phyloP scores from a whole-genome alignment of 805 yeast species.

The Teunomyces gatunensis region DNA sequence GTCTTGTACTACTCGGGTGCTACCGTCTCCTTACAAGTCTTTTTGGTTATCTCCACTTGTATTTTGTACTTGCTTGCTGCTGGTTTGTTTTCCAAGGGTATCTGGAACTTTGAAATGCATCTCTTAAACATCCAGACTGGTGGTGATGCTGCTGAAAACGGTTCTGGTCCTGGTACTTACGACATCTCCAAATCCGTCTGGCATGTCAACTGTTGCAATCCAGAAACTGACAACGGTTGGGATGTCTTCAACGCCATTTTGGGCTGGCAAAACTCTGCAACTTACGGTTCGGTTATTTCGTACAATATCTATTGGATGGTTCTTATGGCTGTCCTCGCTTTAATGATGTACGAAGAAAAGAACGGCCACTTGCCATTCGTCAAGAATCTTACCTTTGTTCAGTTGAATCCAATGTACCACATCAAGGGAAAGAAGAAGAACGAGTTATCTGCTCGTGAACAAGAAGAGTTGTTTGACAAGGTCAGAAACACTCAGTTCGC shows the following conservation, averaged over 20 bases:
- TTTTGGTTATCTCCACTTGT: constrained; percentile 24
- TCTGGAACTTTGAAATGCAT: constrained; percentile 21
- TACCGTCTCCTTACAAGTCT: constrained; percentile 19
- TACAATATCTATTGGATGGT: constrained; percentile 26
- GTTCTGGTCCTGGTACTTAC: constrained; percentile 27
- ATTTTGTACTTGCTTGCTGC: constrained; percentile 24
- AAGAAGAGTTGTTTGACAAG: constrained; percentile 47
- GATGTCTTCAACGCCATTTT: constrained; percentile 25
- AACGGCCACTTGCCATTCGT: constrained; percentile 24
- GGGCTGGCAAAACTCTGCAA: constrained; percentile 29
- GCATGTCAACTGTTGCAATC: constrained; percentile 30
- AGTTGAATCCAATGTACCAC: constrained; percentile 72
- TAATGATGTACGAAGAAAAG: constrained; percentile 24
- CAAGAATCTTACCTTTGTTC: constrained; percentile 22
- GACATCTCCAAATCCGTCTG: constrained; percentile 21
- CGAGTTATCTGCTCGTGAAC: constrained; percentile 52
- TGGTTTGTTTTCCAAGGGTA: constrained; percentile 24
- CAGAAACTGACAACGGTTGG: constrained; percentile 24
- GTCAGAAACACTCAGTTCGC: constrained; percentile 20
- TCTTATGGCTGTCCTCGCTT: constrained; percentile 13
- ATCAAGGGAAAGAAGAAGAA: constrained; percentile 65
- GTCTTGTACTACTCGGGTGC: constrained; percentile 24
- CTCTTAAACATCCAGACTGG: constrained; percentile 17
- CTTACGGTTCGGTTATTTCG: constrained; percentile 24
- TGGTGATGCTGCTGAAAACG: constrained; percentile 25